A percentile compares a stretch with the other conserved stretches of the same genome.
phyloP scores from a whole-genome alignment of 345 rosid genomes.

The Kandelia obovata region DNA sequence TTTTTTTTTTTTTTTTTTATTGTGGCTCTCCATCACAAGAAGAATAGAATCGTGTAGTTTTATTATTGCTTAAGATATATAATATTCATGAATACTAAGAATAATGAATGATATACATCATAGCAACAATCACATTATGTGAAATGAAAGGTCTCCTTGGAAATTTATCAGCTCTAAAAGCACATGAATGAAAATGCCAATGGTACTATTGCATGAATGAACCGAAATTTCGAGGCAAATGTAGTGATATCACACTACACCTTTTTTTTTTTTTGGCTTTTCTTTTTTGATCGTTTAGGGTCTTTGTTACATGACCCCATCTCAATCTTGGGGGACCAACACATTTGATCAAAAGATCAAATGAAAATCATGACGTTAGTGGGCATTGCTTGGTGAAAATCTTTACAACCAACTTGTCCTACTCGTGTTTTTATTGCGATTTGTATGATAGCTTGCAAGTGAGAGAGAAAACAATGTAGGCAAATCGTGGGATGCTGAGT shows the following conservation, averaged over 20 bases:
- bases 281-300: too few species aligned
- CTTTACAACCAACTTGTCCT: not conserved
- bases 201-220: not conserved
- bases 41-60: too few species aligned
- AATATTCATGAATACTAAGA: too few species aligned
- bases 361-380: not conserved
- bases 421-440: not conserved
- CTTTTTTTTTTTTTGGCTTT: too few species aligned
- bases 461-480: not conserved
- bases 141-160: conserved; percentile 1
- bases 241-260: too few species aligned
- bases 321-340: too few species aligned
- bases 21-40: too few species aligned
- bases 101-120: too few species aligned
- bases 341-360: too few species aligned
- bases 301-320: too few species aligned
- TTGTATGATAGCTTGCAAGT: not conserved
- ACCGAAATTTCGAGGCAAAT: not conserved
- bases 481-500: conserved; percentile 15
- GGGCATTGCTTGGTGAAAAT: not conserved
- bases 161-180: not conserved
- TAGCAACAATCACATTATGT: not conserved
- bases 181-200: not conserved
- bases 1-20: too few species aligned
- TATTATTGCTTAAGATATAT: not conserved